Evolutionary conservation across 352 stramenopile genomes (phyloP).

Genomic region (Phytophthora tubulina): DNA sequence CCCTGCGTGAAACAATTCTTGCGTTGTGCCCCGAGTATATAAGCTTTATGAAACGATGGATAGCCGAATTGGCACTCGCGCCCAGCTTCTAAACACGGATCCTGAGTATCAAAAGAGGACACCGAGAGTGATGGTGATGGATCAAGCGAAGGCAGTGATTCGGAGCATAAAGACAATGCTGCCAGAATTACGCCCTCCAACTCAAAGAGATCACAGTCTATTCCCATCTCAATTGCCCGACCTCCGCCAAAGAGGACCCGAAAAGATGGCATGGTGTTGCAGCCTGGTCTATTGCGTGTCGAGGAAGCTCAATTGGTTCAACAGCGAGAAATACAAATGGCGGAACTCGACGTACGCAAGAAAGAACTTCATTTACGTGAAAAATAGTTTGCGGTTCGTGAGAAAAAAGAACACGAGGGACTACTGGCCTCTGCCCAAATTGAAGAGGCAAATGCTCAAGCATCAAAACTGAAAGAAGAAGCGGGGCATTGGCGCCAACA

Average conservation of each 20-base stretch:
- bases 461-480: constrained; percentile 25
- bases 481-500: constrained; percentile 21
- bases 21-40: constrained; percentile 13
- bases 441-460: constrained; percentile 19
- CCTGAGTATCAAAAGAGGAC: background rate
- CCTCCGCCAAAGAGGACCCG: background rate
- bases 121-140: background rate
- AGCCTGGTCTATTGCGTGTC: background rate
- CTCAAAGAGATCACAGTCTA: constrained; percentile 3
- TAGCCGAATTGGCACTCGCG: constrained; percentile 7
- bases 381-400: constrained; percentile 4
- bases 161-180: background rate
- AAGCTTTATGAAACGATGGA: constrained; percentile 6
- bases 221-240: constrained; percentile 14
- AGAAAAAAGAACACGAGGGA: constrained; percentile 14
- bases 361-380: constrained; percentile 12
- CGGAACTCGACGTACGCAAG: constrained; percentile 1
- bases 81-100: constrained; percentile 17
- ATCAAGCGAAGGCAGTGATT: background rate
- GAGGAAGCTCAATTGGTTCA: constrained; percentile 15
- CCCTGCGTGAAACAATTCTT: background rate
- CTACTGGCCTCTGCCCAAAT: constrained; percentile 1
- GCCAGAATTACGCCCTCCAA: background rate
- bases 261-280: constrained; percentile 3
- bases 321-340: background rate